These are phyloP conservation scores for Elymus sibiricus DNA, from an alignment of 176 grass and related monocot species.

Conservation along the genomic window DNA sequence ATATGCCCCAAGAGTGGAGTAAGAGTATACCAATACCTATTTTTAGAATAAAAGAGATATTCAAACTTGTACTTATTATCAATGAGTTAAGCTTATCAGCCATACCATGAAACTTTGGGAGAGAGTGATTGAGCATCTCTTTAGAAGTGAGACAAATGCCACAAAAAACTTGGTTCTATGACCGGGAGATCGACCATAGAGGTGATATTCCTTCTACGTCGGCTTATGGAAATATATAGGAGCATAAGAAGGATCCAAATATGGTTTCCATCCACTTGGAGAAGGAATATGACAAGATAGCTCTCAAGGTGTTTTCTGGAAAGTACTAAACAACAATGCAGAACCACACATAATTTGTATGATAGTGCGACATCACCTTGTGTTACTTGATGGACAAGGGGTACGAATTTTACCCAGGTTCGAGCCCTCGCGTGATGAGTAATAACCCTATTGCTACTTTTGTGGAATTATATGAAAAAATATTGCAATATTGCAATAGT, in stretches of 20 bases:
- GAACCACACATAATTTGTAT: too few species aligned
- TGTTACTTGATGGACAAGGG: too few species aligned
- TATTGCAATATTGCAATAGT: too few species aligned
- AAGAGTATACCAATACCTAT: not conserved
- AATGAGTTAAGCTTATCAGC: not conserved
- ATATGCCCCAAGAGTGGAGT: not conserved
- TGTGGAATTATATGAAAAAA: too few species aligned
- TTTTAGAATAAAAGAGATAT: not conserved
- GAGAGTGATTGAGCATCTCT: not conserved
- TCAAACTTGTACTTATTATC: not conserved
- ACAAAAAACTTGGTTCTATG: not conserved
- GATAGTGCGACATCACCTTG: too few species aligned
- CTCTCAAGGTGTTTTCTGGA: too few species aligned
- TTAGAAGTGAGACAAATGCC: too few species aligned
- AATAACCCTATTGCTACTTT: too few species aligned
- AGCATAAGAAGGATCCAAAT: not conserved
- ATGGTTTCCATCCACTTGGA: not conserved
- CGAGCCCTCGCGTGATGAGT: too few species aligned
- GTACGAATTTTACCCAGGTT: too few species aligned
- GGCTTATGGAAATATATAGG: not conserved
- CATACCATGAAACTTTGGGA: not conserved
- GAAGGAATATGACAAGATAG: not conserved
- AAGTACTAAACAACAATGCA: too few species aligned
- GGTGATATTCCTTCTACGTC: not conserved
- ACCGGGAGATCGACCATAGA: not conserved